Evolutionary conservation across 1,284 basidiomycete species (phyloP), one percentile per base, ranked within the genome.

Genomic region (Coniferiporia weirii): DNA sequence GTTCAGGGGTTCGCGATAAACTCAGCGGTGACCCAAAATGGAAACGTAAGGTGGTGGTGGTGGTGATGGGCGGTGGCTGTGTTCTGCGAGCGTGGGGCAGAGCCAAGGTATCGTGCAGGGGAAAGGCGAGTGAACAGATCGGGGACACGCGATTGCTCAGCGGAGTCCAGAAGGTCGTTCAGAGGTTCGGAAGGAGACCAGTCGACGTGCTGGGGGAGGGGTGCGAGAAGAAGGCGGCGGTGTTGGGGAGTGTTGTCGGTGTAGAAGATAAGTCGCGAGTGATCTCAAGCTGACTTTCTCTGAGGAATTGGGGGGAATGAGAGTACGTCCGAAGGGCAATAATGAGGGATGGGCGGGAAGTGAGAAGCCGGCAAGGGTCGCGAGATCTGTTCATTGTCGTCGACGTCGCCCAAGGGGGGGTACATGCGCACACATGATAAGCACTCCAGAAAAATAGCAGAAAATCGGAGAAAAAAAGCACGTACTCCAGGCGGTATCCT

Each of bases 361-460:
- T 73, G 72, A 80, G 87, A 81, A 79, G 86, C 88, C 87, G 88
- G 81, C 85, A 88, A 92, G 92, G 91, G 92, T 93, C 92, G 91
- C 91, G 92, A 94, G 90, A 84, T 81, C 88, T 92, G 72, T 43
- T 61, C 62, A 47, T 59, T 40, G 51, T 57, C 54, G 50, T 44
- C 49, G 56, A 44, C 43, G 43, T 46, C 19, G 34, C 45, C 13
- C 19, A 12, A 32, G 3, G 52, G 3, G 52, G 53, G 54, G 50
- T 51, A 53, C 54, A 44, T 27, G 40, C 27, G 56, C 46, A n/a
- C 27, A 52, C 35, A 34, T 22, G 49, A 43, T 54, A 34, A 60
- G 15, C 49, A 46, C 8, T 27, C 49, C n/a, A 36, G 48, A 53
- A 56, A 44, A 1, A 44, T 43, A 4, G 32, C 0, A 59, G 51